These are phyloP conservation scores for Microdochium paspali DNA, from an alignment of 2,329 filamentous ascomycete species.

Conservation along the genomic window DNA sequence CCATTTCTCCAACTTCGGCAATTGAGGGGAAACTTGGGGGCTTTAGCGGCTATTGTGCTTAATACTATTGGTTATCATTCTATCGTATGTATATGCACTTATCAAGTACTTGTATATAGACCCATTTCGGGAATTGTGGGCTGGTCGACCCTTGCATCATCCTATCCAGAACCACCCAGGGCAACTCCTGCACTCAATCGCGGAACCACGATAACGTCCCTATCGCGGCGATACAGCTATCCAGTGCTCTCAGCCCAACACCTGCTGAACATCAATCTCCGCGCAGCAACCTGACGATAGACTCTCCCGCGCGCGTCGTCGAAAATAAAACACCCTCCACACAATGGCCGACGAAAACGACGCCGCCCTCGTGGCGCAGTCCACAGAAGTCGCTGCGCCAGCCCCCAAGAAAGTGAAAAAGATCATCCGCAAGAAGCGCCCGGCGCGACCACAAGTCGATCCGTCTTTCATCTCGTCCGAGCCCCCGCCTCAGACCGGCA, in stretches of 20 bases:
- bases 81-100: neutral
- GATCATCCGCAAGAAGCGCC: conserved; percentile 78
- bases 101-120: neutral
- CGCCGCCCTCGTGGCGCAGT: conserved; percentile 12
- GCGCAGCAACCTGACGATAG: neutral
- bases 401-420: conserved; percentile 68
- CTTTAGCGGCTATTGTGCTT: neutral
- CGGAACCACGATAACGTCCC: no score
- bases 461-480: conserved; percentile 73
- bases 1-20: neutral
- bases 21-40: neutral
- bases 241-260: no score
- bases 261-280: no score
- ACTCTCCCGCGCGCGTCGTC: neutral
- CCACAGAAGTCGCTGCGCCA: conserved; percentile 35
- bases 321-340: neutral
- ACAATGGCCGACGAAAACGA: conserved; percentile 21
- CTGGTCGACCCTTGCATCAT: no score
- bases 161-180: no score
- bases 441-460: conserved; percentile 86
- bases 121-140: neutral
- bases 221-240: no score
- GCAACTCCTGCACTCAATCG: no score
- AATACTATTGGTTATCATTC: no score
- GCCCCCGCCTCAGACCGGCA: conserved; percentile 84